Conservation (phyloP, 805 yeast species). For the Schwanniomyces vanrijiae region DNA sequence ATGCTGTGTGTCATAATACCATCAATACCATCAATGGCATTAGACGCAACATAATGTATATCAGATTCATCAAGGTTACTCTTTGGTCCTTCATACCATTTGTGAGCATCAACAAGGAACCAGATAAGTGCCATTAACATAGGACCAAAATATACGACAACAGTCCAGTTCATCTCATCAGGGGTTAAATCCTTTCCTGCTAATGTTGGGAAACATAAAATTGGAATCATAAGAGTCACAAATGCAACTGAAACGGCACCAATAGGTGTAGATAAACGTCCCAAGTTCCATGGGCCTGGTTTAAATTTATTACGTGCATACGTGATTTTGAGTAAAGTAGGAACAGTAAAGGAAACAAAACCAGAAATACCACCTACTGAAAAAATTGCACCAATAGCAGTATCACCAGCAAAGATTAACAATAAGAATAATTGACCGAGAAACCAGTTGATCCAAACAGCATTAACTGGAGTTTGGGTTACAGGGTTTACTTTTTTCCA, state of each 20-base stretch:
- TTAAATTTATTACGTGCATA: constrained; percentile 51
- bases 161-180: constrained; percentile 63
- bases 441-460: constrained; percentile 58
- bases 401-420: constrained; percentile 62
- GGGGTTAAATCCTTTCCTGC: constrained; percentile 36
- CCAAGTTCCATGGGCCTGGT: constrained; percentile 70
- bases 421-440: constrained; percentile 56
- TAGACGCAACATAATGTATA: constrained; percentile 16
- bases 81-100: constrained; percentile 62
- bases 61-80: constrained; percentile 46
- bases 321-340: constrained; percentile 58
- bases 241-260: constrained; percentile 51
- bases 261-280: constrained; percentile 47
- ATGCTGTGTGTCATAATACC: neutral
- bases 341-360: constrained; percentile 65
- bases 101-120: constrained; percentile 54
- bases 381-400: constrained; percentile 68
- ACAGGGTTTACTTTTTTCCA: constrained; percentile 50
- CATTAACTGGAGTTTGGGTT: constrained; percentile 64
- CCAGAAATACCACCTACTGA: constrained; percentile 73
- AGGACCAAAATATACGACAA: constrained; percentile 60
- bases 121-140: constrained; percentile 51
- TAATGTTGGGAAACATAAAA: constrained; percentile 54
- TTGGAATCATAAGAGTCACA: constrained; percentile 56
- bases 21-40: constrained; percentile 3